Conservation (phyloP, 108 stramenopile species). For the Cyclotella sp. region DNA sequence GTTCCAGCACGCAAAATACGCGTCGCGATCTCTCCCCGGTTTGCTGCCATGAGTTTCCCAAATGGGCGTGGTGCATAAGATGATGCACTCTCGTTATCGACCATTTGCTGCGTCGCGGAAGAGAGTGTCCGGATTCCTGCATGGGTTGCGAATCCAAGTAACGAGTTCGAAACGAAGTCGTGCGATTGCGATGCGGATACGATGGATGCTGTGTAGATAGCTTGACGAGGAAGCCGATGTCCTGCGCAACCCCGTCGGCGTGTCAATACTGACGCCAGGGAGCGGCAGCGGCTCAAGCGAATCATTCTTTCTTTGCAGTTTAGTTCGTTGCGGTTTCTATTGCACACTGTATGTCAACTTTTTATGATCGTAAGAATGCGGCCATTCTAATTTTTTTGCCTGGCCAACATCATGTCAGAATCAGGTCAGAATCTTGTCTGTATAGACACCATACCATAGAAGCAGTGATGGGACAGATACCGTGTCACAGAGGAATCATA, state of each 20-base stretch:
- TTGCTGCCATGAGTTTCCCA: slow-evolving; percentile 87
- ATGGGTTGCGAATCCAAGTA: background rate
- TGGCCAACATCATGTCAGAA: too few species aligned
- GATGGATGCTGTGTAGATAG: background rate
- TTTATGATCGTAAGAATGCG: too few species aligned
- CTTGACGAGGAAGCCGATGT: background rate
- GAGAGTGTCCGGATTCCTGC: slow-evolving; percentile 10
- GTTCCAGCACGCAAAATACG: slow-evolving; percentile 80
- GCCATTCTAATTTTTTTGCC: too few species aligned
- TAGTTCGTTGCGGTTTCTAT: too few species aligned
- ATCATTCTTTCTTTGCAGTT: too few species aligned
- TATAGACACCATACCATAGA: too few species aligned
- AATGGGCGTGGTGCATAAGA: slow-evolving; percentile 55
- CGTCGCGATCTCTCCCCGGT: slow-evolving; percentile 83
- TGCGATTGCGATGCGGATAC: background rate
- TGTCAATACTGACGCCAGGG: background rate
- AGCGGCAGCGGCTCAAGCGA: slow-evolving; percentile 17
- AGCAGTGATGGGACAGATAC: too few species aligned
- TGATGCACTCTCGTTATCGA: slow-evolving; percentile 5
- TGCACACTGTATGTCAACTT: too few species aligned
- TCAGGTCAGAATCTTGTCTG: too few species aligned
- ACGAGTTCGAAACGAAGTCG: background rate
- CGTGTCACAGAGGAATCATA: too few species aligned
- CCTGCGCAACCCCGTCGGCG: background rate
- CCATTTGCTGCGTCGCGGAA: slow-evolving; percentile 1